These are phyloP conservation scores for Guadua angustifolia DNA, from an alignment of 176 grass and related monocot species.

Conservation along the genomic window DNA sequence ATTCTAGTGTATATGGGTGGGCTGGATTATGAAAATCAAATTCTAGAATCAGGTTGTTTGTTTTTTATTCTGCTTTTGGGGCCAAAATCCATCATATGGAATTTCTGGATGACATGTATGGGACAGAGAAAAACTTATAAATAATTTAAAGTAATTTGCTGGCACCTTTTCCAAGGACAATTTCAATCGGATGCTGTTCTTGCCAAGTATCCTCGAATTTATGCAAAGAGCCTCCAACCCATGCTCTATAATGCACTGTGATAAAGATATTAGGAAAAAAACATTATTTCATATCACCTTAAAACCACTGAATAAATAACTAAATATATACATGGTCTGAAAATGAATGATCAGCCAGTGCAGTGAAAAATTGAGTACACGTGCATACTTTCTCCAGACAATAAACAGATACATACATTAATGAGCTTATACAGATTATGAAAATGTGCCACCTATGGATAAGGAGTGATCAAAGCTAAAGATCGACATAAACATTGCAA, in stretches of 20 bases:
- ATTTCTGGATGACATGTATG: constrained; percentile 23
- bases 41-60: no score
- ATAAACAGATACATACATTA: background rate
- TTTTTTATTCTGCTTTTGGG: no score
- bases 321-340: constrained; percentile 19
- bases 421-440: background rate
- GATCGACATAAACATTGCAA: background rate
- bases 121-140: constrained; percentile 6
- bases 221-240: constrained; percentile 68
- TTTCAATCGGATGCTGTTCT: constrained; percentile 84
- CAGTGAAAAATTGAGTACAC: background rate
- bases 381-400: background rate
- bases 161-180: constrained; percentile 80
- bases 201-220: constrained; percentile 99
- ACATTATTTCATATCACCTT: constrained; percentile 29
- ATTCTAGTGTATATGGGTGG: no score
- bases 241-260: constrained; percentile 91
- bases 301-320: background rate
- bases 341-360: background rate
- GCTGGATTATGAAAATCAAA: no score
- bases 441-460: background rate
- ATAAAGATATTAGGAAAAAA: constrained; percentile 34
- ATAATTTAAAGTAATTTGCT: constrained; percentile 19
- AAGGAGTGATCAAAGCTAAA: background rate
- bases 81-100: background rate